Conservation (phyloP, 441 rosid species). For the Flueggea neowawraea region DNA sequence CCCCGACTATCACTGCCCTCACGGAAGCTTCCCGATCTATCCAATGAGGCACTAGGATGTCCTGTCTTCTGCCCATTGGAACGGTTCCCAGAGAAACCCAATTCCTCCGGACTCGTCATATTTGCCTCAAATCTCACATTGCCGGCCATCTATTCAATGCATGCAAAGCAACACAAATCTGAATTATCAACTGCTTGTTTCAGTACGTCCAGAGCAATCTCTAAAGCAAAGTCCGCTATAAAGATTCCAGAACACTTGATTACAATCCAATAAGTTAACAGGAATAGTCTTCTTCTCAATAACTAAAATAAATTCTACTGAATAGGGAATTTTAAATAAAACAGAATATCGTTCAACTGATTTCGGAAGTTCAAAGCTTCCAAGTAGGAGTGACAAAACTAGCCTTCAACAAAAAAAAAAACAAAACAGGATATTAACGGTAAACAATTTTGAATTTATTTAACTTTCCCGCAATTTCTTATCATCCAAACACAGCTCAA, state of each 20-base stretch:
- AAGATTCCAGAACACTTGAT: neutral
- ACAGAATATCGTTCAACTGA: neutral
- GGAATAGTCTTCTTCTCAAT: neutral
- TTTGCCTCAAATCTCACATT: slow-evolving; percentile 43
- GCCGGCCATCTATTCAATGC: slow-evolving; percentile 37
- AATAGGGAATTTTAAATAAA: neutral
- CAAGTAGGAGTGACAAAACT: neutral
- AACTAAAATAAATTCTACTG: no score
- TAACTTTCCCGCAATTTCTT: neutral
- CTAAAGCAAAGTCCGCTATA: neutral
- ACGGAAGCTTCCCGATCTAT: slow-evolving; percentile 55
- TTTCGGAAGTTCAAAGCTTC: neutral
- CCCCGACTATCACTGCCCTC: slow-evolving; percentile 39
- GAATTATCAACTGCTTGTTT: slow-evolving; percentile 5
- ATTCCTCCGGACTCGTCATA: slow-evolving; percentile 39
- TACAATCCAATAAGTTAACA: slow-evolving; percentile 9
- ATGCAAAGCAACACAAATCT: slow-evolving; percentile 17
- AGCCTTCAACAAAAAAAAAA: neutral
- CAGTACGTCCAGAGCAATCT: slow-evolving; percentile 8
- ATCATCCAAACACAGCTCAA: slow-evolving; percentile 5
- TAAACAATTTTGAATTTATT: neutral
- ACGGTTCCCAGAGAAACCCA: slow-evolving; percentile 36
- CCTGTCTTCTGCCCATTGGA: slow-evolving; percentile 46
- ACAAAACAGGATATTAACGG: neutral
- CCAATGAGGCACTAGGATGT: slow-evolving; percentile 34